These are phyloP conservation scores for Dillenia turbinata DNA, from an alignment of 164 flowering plant species.

Conservation along the genomic window DNA sequence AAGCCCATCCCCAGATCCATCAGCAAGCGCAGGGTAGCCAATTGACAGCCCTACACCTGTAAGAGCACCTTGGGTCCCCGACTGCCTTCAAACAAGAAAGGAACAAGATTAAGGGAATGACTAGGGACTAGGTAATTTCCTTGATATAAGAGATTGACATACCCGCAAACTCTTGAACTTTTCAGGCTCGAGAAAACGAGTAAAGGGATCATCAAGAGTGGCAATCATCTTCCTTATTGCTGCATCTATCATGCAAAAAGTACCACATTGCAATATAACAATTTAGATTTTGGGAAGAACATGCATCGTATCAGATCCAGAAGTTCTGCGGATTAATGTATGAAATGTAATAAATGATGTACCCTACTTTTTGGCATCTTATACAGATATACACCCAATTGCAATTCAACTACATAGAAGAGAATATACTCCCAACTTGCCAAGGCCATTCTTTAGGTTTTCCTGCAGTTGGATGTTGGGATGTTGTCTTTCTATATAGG, in stretches of 20 bases:
- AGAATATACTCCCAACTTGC: no score
- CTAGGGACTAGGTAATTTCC: not conserved
- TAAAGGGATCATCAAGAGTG: constrained; percentile 90
- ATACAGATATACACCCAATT: no score
- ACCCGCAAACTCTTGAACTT: constrained; percentile 88
- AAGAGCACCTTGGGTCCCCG: constrained; percentile 94
- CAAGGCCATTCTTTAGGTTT: no score
- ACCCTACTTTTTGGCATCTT: no score
- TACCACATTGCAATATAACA: no score
- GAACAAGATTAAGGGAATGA: constrained; percentile 11
- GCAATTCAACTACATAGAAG: no score
- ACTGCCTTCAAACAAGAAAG: constrained; percentile 81
- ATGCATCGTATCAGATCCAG: no score
- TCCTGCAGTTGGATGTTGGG: no score
- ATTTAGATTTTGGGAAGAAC: no score
- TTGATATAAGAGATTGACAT: constrained; percentile 6
- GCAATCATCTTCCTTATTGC: constrained; percentile 97
- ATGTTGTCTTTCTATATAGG: no score
- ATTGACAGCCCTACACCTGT: constrained; percentile 96
- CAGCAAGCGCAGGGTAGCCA: constrained; percentile 62
- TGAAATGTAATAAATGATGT: no score
- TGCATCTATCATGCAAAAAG: constrained; percentile 31
- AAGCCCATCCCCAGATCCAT: constrained; percentile 61
- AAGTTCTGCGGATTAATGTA: no score
- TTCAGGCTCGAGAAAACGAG: constrained; percentile 92